A percentile compares a stretch with the other conserved stretches of the same genome.
Conservation (phyloP, 2,329 filamentous ascomycete species). For the Ophiostoma perfectum region DNA sequence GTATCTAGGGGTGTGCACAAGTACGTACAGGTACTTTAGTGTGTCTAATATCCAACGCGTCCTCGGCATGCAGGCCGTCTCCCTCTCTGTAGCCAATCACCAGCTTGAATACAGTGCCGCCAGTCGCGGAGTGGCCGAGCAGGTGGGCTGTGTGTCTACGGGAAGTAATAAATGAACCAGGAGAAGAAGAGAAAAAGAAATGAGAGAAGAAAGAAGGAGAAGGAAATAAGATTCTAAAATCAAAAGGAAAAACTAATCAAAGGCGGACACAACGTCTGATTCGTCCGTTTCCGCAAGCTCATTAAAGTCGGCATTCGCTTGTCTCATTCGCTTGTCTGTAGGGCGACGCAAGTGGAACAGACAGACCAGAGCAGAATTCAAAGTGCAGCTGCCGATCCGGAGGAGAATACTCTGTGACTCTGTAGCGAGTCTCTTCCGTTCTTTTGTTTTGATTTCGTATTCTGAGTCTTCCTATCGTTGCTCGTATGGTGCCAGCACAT, state of each 20-base stretch:
- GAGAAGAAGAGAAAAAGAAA: neutral
- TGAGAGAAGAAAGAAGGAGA: neutral
- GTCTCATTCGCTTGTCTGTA: neutral
- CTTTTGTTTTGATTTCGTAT: neutral
- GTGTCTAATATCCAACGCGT: no score
- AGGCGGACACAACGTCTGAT: neutral
- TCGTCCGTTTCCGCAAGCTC: neutral
- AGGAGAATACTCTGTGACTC: no score
- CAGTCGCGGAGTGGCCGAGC: slow-evolving; percentile 10
- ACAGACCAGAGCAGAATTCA: neutral
- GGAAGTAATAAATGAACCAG: neutral
- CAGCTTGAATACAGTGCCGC: neutral
- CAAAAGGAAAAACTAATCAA: no score
- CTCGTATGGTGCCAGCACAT: slow-evolving; percentile 1
- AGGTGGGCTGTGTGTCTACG: neutral
- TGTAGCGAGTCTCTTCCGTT: no score
- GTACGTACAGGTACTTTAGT: no score
- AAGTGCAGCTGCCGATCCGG: no score
- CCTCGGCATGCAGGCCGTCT: neutral
- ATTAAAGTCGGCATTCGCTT: neutral
- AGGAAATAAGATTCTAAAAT: neutral
- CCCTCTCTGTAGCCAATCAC: neutral
- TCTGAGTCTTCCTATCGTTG: neutral
- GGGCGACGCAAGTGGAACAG: neutral
- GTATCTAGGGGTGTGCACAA: neutral